Conservation (phyloP, 1,284 basidiomycete genomes). For the Prillingera fragicola region DNA sequence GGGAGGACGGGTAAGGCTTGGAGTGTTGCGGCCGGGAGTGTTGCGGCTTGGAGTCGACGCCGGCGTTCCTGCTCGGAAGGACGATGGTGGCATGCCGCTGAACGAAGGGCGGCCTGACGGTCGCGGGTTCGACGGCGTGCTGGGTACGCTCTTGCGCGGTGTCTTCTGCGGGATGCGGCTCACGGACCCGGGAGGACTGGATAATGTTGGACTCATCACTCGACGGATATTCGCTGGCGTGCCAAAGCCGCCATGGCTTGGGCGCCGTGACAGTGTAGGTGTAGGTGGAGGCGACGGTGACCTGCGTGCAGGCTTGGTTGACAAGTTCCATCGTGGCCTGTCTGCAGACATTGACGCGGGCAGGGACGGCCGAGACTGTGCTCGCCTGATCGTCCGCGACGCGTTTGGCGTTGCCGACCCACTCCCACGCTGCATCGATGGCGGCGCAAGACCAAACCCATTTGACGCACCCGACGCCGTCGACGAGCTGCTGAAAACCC, state of each 20-base stretch:
- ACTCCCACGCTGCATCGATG: background rate
- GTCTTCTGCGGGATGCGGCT: slow-evolving; percentile 1
- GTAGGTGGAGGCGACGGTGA: slow-evolving; percentile 1
- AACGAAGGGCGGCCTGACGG: slow-evolving; percentile 9
- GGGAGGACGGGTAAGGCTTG: too few species aligned
- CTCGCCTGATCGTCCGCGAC: background rate
- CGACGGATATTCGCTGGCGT: background rate
- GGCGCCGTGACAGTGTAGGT: background rate
- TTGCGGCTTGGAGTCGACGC: slow-evolving; percentile 11
- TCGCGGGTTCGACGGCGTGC: slow-evolving; percentile 1
- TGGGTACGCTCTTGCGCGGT: background rate
- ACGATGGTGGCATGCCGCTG: slow-evolving; percentile 27
- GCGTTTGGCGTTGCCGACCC: slow-evolving; percentile 10
- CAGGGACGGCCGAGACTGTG: slow-evolving; percentile 2
- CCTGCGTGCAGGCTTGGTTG: slow-evolving; percentile 14
- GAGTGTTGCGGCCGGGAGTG: too few species aligned
- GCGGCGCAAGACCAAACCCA: too few species aligned
- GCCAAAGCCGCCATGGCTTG: background rate
- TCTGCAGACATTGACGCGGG: background rate
- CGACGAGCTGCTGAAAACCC: background rate
- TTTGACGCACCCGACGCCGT: background rate
- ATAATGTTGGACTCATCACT: background rate
- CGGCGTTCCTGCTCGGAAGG: slow-evolving; percentile 31
- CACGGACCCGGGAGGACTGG: background rate
- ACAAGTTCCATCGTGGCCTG: slow-evolving; percentile 29